Base-by-base conservation (phyloP, 768 basidiomycete species). In the Antrodiella citrinella region DNA sequence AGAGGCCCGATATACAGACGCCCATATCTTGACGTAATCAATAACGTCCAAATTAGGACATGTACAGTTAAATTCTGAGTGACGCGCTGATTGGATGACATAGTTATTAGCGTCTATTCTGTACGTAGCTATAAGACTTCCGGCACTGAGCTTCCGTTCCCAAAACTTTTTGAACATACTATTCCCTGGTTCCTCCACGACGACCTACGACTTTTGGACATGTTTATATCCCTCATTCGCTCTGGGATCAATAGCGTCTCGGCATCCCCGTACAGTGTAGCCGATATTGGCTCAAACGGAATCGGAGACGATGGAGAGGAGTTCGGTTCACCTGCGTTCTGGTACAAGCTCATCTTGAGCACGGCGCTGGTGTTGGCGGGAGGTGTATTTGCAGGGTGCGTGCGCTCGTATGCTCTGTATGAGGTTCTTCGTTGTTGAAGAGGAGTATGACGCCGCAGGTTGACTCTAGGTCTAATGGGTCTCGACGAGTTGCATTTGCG, bases 381-480 rank as follows among this genome's bases (percentile, higher is more conserved):
- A 2, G 94, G 94, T 47, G 84, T 93, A 3, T 96, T 98, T 63
- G 90, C 94, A 11, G 94, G 94, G 93, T 88, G 51, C 46, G 80
- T 67, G 12, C 2, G 3, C 13, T 3, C 11, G n/a, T n/a, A n/a
- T n/a, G n/a, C n/a, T 12, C 10, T 18, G 35, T 38, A 18, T 10
- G 18, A 38, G 35, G 41, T 30, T 13, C 10, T 18, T 12, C 15
- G 7, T 4, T 2, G 18, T 4, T 26, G 9, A 24, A 20, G 13
- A 44, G 15, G 44, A 9, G 5, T 15, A 11, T 25, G 24, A 47
- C 21, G 25, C 47, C n/a, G 7, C 57, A 92, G 91, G 2, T 69
- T 96, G 48, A 96, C 93, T 0, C 80, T 96, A 23, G 93, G 91
- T 1, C 72, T 96, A 22, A 95, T 95, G 93, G 93, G 93, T 1